These are phyloP conservation scores for Camelina hispida DNA, from an alignment of 345 rosid species.

Conservation along the genomic window DNA sequence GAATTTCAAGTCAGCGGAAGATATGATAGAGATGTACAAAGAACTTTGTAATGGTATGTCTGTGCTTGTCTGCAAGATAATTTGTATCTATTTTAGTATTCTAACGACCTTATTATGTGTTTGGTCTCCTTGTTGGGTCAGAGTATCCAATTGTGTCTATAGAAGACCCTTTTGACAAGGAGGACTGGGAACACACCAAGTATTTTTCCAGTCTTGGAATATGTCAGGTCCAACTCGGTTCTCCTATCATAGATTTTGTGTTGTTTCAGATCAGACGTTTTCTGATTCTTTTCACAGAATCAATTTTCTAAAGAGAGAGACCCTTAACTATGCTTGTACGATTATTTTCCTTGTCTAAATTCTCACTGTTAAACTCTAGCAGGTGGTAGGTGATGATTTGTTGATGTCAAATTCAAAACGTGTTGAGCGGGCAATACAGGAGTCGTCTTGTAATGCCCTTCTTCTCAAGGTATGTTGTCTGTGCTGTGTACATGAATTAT, in stretches of 20 bases:
- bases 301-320: neutral
- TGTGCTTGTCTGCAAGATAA: slow-evolving; percentile 20
- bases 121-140: slow-evolving; percentile 43
- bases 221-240: slow-evolving; percentile 76
- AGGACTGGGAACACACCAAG: slow-evolving; percentile 95
- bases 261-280: slow-evolving; percentile 14
- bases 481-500: neutral
- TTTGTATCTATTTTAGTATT: slow-evolving; percentile 16
- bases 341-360: slow-evolving; percentile 1
- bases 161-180: slow-evolving; percentile 99
- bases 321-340: neutral
- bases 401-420: slow-evolving; percentile 91
- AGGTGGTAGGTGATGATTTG: slow-evolving; percentile 93
- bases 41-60: slow-evolving; percentile 78
- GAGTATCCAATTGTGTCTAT: slow-evolving; percentile 86
- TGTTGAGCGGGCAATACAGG: slow-evolving; percentile 73
- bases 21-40: slow-evolving; percentile 91
- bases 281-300: neutral
- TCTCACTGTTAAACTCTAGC: slow-evolving; percentile 41
- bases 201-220: slow-evolving; percentile 73
- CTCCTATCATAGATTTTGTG: slow-evolving; percentile 17
- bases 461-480: slow-evolving; percentile 73
- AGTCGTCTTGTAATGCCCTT: slow-evolving; percentile 88
- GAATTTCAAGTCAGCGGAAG: slow-evolving; percentile 93
- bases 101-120: slow-evolving; percentile 29